Base-by-base conservation (phyloP, 805 yeast species). In the Kuraishia cidri region DNA sequence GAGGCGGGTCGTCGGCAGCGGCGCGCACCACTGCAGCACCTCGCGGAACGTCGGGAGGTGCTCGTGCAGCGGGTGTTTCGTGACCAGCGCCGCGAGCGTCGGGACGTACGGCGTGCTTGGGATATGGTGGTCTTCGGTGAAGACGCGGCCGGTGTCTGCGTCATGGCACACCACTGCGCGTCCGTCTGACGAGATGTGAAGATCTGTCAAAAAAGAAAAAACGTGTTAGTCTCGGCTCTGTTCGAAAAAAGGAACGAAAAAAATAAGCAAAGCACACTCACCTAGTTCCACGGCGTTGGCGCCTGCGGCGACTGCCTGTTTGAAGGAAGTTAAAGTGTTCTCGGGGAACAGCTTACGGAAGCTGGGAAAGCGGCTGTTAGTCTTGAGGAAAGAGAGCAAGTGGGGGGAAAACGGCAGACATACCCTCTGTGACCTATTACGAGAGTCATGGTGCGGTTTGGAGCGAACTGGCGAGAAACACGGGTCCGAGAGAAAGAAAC, bases 1-100 rank as follows among this genome's bases (percentile, higher is more conserved):
- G 62, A 44, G 58, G 63, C 55, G 64, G 58, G 48, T 60, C n/a
- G n/a, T n/a, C n/a, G n/a, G n/a, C 45, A 31, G 28, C 9, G 27
- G 19, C n/a, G 10, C 17, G 14, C 4, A 13, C 66, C 66, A 61
- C 6, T 37, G 27, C 6, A 61, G 38, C 0, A 48, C 39, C n/a
- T 53, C 50, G 5, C 35, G 35, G 5, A 62, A 45, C 4, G 56
- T 41, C 2, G 62, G 58, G 38, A 59, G 43, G 6, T 48, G 40
- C 12, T 54, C 50, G 26, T 51, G 53, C 2, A 66, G 67, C 22
- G 48, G 47, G 2, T 24, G 15, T 21, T 37, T 30, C 3, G 64
- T 58, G 8, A 42, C 39, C 16, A 62, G 39, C 14, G 40, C 31
- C n/a, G 44, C 41, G 10, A 61, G 37, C 2, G 45, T 45, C 3